Evolutionary conservation across 257 asterid genomes (phyloP), one percentile per base, ranked within the genome.

Genomic region (Pogostemon cablin): DNA sequence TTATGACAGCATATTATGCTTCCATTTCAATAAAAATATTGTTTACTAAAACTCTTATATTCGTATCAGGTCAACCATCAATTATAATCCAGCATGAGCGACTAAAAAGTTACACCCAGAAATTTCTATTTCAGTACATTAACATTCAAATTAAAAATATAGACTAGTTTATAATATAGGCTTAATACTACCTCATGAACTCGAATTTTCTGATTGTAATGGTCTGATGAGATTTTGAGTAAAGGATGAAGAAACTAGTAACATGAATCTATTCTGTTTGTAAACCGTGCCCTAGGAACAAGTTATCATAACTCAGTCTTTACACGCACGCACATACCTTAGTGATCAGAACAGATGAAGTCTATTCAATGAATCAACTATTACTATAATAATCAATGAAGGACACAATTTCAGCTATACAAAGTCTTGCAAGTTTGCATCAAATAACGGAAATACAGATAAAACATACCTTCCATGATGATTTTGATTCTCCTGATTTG

Each of bases 391-490:
- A 61, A 56, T 7, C 12, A 72, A 34, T 10, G 38, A 37, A 48
- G 61, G 57, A 68, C 58, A 62, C 15, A 12, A 38, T 56, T 49
- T 40, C 41, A 52, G n/a, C 2, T 15, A 12, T 59, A 71, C 5
- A 68, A 15, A 65, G 65, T 25, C 48, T 46, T 49, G 48, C 73
- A 56, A 59, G 44, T 69, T 71, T 43, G 12, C 43, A 41, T n/a
- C 35, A 20, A 12, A 37, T 42, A 43, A 54, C 39, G 10, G 41
- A 32, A 56, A 50, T 10, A 40, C n/a, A 68, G 43, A 80, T 65
- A 8, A 65, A 68, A n/a, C 52, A 56, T 79, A 95, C 99, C 99
- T 90, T 95, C 96, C 99, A 95, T 53, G 92, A 80, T 60, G 98
- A 89, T 78, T 82, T 89, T 61, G 95, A 70, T 66, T 86, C 91